Percentiles rank a stretch among this genome's conserved stretches.
phyloP scores from a whole-genome alignment of 2,329 filamentous ascomycete genomes.

The Amylocarpus encephaloides region DNA sequence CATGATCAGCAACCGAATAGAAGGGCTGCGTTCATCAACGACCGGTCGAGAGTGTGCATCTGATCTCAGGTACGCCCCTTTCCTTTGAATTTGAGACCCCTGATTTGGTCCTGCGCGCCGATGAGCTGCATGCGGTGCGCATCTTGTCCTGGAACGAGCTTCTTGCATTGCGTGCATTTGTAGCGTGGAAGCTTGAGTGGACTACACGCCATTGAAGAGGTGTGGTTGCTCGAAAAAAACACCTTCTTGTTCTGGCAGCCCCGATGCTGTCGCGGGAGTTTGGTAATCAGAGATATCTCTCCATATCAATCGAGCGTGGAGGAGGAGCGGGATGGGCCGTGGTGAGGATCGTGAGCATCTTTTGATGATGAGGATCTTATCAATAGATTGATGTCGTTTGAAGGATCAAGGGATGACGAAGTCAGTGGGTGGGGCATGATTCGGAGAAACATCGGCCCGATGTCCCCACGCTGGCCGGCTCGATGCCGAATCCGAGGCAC shows the following conservation, averaged over 20 bases:
- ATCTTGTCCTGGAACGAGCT: not conserved
- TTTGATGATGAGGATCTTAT: not conserved
- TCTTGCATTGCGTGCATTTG: not conserved
- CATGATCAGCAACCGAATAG: conserved; percentile 20
- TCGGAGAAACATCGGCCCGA: too few relatives aligned
- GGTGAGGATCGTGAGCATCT: not conserved
- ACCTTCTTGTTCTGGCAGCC: not conserved
- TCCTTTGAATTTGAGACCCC: not conserved
- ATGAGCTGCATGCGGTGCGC: not conserved
- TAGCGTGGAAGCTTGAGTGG: conserved; percentile 1
- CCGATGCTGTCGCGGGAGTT: not conserved
- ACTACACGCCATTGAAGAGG: not conserved
- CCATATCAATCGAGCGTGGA: not conserved
- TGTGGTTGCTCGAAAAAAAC: not conserved
- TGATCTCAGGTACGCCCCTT: conserved; percentile 13
- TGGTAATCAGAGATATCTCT: not conserved
- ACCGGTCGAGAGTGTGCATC: not conserved
- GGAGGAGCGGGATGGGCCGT: not conserved
- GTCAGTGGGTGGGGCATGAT: too few relatives aligned
- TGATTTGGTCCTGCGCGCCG: conserved; percentile 7
- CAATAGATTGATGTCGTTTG: too few relatives aligned
- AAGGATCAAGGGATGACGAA: too few relatives aligned
- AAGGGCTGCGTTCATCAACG: conserved; percentile 5
- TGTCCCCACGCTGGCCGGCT: too few relatives aligned
- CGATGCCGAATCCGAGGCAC: too few relatives aligned